phyloP scores from a whole-genome alignment of 2,329 filamentous ascomycete genomes.

The Cryphonectria naterciae region DNA sequence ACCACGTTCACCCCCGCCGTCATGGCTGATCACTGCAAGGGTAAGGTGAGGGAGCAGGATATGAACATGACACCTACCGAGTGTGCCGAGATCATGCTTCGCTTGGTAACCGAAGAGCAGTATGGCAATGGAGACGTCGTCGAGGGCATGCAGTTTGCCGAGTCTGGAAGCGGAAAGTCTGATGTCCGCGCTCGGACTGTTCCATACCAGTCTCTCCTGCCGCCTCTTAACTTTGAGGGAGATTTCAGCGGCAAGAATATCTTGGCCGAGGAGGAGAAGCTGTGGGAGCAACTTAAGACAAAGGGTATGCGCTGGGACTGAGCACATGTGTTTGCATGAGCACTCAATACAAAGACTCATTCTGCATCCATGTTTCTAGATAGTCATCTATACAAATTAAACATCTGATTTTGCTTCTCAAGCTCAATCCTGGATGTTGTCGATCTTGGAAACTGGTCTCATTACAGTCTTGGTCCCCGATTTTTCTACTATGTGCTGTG shows the following conservation, averaged over 20 bases:
- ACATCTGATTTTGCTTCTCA: neutral
- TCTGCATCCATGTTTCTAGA: neutral
- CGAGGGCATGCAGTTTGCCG: conserved; percentile 27
- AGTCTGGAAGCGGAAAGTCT: conserved; percentile 10
- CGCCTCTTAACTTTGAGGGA: conserved; percentile 22
- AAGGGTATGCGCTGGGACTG: conserved; percentile 21
- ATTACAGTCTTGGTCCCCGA: neutral
- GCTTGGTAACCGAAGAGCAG: conserved; percentile 21
- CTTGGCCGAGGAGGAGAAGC: conserved; percentile 28
- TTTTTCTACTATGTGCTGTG: neutral
- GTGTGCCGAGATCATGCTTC: conserved; percentile 26
- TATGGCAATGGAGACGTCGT: conserved; percentile 26
- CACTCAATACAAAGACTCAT: neutral
- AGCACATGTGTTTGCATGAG: neutral
- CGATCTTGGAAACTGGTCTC: neutral
- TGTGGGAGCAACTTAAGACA: conserved; percentile 27
- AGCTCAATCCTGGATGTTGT: neutral
- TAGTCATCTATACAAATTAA: neutral
- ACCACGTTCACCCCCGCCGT: conserved; percentile 27
- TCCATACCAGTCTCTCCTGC: conserved; percentile 24
- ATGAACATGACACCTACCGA: conserved; percentile 28
- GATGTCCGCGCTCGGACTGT: conserved; percentile 24
- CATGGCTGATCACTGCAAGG: conserved; percentile 21
- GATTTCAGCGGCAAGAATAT: conserved; percentile 31
- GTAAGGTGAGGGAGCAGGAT: conserved; percentile 22